Evolutionary conservation across 257 asterid species (phyloP), one percentile per base, ranked within the genome.

Genomic region (Ajuga chamaepitys): DNA sequence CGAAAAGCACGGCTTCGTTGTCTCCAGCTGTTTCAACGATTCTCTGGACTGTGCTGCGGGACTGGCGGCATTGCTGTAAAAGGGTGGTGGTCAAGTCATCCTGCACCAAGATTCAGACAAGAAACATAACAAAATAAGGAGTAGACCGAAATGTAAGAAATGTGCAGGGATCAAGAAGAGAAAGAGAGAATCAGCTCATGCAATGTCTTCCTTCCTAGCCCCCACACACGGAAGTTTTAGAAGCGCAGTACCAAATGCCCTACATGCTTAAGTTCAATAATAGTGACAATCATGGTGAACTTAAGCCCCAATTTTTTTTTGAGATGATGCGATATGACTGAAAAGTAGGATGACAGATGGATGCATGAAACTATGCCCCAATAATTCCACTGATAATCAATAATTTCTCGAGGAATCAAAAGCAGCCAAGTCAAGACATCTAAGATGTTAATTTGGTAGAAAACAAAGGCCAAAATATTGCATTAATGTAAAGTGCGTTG

Each of bases 1-100:
- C 97, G 42, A 94, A 88, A 18, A 94, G 96, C 24, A 88, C 80
- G 38, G 96, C 99, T 81, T 94, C 99, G 14, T 90, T 83, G 58
- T 88, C 96, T 17, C 91, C 97, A 22, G 95, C 83, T 17, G 93
- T 77, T 75, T 94, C 95, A 1, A 94, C 81, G 73, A 94, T 86
- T 69, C 84, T 79, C 78, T 88, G 99, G 50, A 94, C 88, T 1
- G 91, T 86, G 78, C 76, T 83, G 11, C 86, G 88, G 41, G 96
- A 88, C 75, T 82, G 83, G 11, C 81, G 93, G 68, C 99, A 94
- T 70, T 94, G 99, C 21, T 75, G 95, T 25, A 86, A 73, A 28
- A 94, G 95, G 8, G 95, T 86, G 61, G 62, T 63, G 64, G 95
- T 86, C 75, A 94, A 75, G 58, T 94, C 99, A 70, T 94, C 99